phyloP scores from a whole-genome alignment of 305 asterid species.

The Plantago coronopus region DNA sequence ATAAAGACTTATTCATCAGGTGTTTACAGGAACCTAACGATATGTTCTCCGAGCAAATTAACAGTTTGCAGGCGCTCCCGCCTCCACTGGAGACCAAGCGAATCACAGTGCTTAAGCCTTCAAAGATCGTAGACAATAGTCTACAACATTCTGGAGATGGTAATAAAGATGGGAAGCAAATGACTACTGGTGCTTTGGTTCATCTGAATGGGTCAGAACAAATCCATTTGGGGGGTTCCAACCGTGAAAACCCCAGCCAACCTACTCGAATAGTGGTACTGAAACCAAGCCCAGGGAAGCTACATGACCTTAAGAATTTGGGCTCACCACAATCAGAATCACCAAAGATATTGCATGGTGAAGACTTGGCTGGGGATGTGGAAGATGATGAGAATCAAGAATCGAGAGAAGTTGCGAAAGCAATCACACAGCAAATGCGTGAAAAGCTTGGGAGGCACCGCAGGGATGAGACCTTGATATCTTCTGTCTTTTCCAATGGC shows the following conservation, averaged over 20 bases:
- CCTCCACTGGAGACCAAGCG: conserved; percentile 69
- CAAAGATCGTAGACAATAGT: conserved; percentile 50
- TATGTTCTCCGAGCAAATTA: conserved; percentile 52
- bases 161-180: conserved; percentile 43
- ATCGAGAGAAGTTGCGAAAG: conserved; percentile 72
- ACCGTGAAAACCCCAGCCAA: conserved; percentile 45
- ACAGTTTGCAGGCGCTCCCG: conserved; percentile 50
- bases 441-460: conserved; percentile 42
- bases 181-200: conserved; percentile 31
- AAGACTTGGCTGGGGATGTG: conserved; percentile 39
- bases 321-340: conserved; percentile 57
- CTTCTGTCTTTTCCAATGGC: conserved; percentile 79
- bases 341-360: conserved; percentile 38
- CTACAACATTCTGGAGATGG: conserved; percentile 40
- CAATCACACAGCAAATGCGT: conserved; percentile 59
- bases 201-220: conserved; percentile 35
- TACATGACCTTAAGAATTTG: conserved; percentile 39
- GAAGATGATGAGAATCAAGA: conserved; percentile 63
- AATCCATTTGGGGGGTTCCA: conserved; percentile 32
- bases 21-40: conserved; percentile 85
- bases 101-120: conserved; percentile 90
- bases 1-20: conserved; percentile 75
- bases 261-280: conserved; percentile 95
- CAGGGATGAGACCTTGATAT: conserved; percentile 61
- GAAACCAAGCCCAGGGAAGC: conserved; percentile 69